Base-by-base conservation (phyloP, 1,284 basidiomycete species). In the Cryptococcus sp. region DNA sequence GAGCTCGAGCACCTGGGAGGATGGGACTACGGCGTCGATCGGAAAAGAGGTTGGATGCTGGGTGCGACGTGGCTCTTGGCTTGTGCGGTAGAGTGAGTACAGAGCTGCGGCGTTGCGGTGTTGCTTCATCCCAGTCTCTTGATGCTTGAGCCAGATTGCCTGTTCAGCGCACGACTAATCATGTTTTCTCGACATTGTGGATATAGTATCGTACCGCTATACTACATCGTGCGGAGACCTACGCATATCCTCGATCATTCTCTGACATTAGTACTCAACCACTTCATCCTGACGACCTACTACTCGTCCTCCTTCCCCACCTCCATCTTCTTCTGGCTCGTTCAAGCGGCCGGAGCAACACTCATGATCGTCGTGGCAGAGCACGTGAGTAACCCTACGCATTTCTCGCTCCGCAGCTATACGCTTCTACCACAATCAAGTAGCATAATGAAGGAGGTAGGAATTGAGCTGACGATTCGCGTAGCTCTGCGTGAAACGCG, bases 201-300 rank as follows among this genome's bases (percentile, higher is more conserved):
- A 56, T 40, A 47, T 72, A 97, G 93, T 79, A 88, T 95, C 58
- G 87, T 88, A 66, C 91, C 89, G 65, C 82, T 99, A 3, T 97
- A 92, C 77, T 83, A 85, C 65, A 82, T 99, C 65, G 84, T 99
- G 74, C 86, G 93, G 43, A 84, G 91, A 40, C 95, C 96, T 46
- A 91, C 93, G 5, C 85, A 96, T 69, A 89, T 99, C 70, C 87
- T 99, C 66, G 95, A 99, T 80, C 97, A 97, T 79, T 83, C 89
- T 8, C 77, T 95, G 57, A 98, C 96, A 0, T 85, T 98, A 53
- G 81, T 90, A 54, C 88, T 96, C 81, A 88, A 89, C 71, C 93
- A 99, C 78, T 80, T 96, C 51, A 86, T 97, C 54, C 80, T 97
- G 55, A 94, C 93, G 47, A 92, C 90, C 17, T 95, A 93, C 78